These are phyloP conservation scores for Ricinus communis DNA, from an alignment of 345 rosid species.

Conservation along the genomic window DNA sequence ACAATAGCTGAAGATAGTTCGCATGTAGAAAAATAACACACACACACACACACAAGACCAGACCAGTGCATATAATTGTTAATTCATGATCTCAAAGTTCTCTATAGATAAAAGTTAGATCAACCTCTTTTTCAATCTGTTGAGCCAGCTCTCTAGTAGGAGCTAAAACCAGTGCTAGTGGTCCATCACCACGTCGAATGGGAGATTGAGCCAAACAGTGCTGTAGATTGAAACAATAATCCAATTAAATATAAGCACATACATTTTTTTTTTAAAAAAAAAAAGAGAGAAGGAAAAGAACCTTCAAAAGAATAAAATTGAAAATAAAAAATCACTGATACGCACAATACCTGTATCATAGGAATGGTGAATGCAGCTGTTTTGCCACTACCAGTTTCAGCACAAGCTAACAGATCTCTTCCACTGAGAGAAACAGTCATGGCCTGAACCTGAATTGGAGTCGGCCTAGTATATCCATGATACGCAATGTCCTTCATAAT, in stretches of 20 bases:
- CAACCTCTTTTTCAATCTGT: constrained; percentile 45
- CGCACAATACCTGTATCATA: constrained; percentile 36
- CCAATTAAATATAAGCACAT: neutral
- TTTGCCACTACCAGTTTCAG: constrained; percentile 50
- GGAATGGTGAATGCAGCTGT: constrained; percentile 47
- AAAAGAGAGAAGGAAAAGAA: neutral
- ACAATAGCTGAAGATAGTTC: neutral
- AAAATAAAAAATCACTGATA: no score
- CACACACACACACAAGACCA: neutral
- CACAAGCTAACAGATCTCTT: constrained; percentile 42
- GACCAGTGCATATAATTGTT: neutral
- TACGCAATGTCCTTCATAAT: constrained; percentile 37
- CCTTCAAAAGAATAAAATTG: neutral
- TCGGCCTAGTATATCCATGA: constrained; percentile 36
- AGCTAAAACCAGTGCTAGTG: constrained; percentile 44
- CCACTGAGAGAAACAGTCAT: constrained; percentile 42
- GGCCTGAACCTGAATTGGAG: constrained; percentile 45
- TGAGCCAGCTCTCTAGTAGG: constrained; percentile 47
- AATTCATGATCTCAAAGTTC: no score
- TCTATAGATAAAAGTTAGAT: neutral
- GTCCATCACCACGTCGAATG: constrained; percentile 38
- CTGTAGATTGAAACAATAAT: constrained; percentile 15
- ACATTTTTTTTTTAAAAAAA: no score
- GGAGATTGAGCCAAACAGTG: constrained; percentile 43
- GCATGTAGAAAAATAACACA: no score